Evolutionary conservation across 805 yeast genomes (phyloP), one percentile per base, ranked within the genome.

Genomic region (Metschnikowia arizonensis): DNA sequence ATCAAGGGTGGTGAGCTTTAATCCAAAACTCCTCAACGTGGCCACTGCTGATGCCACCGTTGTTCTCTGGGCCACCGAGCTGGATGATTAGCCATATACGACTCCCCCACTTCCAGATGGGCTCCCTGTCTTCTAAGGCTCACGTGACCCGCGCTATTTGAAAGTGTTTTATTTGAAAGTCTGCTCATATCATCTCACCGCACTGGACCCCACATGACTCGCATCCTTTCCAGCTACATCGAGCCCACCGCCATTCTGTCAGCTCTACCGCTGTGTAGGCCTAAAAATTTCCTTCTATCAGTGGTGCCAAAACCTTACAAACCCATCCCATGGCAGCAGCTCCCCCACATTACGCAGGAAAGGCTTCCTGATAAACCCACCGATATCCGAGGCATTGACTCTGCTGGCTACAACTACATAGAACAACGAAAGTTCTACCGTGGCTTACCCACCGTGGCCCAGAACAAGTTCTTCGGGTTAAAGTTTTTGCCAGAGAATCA

Each of bases 1-100:
- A 5, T 79, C 86, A 1, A 65, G 76, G 52, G 66, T 79, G 41
- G 59, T 79, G 9, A 67, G 73, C 18, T 82, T 82, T 61, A 81
- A 82, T 53, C 91, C 91, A 1, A 75, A 76, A 50, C 61, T 77
- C 29, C 69, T 79, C 59, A 70, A 76, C 47, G 60, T 85, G 52
- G 85, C 88, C 2, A 74, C 88, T 5, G 56, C 57, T 3, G 57
- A 50, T 55, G 21, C 59, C 37, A 50, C 59, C 5, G 74, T 70
- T 7, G 48, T 63, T 5, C 50, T 71, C 26, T 71, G 76, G 76
- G 63, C 63, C 45, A 66, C 73, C 0, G 44, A 44, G 1, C 34
- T 30, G 18, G 52, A 34, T 26, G 39, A 41, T 21, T 40, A n/a
- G n/a, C n/a, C n/a, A n/a, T n/a, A n/a, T n/a, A n/a, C n/a, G n/a